Evolutionary conservation across 169 alveolate species (phyloP).

Genomic region (Plasmodium billcollinsi): DNA sequence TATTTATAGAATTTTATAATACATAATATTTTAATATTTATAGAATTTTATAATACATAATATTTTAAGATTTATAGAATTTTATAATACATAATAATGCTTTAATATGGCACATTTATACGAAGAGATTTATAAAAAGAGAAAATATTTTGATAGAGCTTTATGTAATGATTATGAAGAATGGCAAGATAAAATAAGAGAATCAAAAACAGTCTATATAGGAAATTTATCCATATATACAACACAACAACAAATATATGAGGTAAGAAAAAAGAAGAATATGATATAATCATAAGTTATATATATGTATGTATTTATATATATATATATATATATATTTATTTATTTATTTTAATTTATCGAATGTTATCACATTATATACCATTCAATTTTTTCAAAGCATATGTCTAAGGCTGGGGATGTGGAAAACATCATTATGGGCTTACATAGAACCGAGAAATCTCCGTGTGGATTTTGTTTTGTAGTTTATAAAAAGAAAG

Average conservation of each 20-base stretch:
- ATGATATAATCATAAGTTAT: background rate
- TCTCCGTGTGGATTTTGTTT: constrained; percentile 87
- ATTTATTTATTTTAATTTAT: background rate
- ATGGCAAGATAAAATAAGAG: constrained; percentile 81
- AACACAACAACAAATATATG: constrained; percentile 86
- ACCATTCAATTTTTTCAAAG: background rate
- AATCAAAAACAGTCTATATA: constrained; percentile 84
- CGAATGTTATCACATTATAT: background rate
- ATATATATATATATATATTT: background rate
- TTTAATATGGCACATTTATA: constrained; percentile 79
- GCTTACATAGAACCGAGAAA: constrained; percentile 83
- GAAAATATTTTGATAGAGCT: constrained; percentile 84
- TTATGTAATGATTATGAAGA: constrained; percentile 81
- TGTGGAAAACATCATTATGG: constrained; percentile 83
- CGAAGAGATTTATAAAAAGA: constrained; percentile 80
- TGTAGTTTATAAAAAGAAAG: constrained; percentile 80
- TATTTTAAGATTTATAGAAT: no score
- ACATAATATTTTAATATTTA: no score
- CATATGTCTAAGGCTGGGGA: constrained; percentile 80
- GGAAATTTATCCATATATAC: constrained; percentile 86
- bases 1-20: no score
- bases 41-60: no score
- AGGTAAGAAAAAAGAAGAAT: constrained; percentile 70
- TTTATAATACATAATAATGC: no score
- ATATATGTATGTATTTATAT: background rate